Conservation (phyloP, 1,284 basidiomycete genomes). For the Malassezia sp. region DNA sequence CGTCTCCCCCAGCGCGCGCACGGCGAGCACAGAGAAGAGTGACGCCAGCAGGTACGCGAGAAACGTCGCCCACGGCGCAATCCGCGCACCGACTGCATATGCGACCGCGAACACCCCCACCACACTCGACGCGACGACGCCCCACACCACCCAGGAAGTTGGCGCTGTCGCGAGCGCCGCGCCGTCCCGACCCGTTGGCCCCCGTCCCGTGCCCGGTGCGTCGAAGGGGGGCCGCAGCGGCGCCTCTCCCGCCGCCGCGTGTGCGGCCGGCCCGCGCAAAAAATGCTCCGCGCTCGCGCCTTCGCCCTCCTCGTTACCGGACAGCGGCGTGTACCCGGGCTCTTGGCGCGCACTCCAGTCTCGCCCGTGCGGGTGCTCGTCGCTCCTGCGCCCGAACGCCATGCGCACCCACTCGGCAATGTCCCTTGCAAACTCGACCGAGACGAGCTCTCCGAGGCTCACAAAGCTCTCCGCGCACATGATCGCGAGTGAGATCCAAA, state of each 20-base stretch:
- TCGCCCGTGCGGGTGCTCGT: too few species aligned
- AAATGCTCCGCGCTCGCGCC: too few species aligned
- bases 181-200: too few species aligned
- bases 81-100: conserved; percentile 74
- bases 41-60: conserved; percentile 72
- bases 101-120: conserved; percentile 70
- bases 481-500: conserved; percentile 86
- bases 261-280: too few species aligned
- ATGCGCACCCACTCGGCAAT: neutral
- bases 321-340: too few species aligned
- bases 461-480: conserved; percentile 82
- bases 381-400: too few species aligned
- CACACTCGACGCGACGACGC: conserved; percentile 57
- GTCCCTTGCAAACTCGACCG: neutral
- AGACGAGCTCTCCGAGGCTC: conserved; percentile 19
- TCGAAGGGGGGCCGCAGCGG: too few species aligned
- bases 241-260: too few species aligned
- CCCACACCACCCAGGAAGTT: conserved; percentile 61
- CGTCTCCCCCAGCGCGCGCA: conserved; percentile 40
- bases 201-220: too few species aligned
- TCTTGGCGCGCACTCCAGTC: too few species aligned
- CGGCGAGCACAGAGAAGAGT: conserved; percentile 66
- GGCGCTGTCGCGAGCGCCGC: conserved; percentile 71
- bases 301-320: too few species aligned
- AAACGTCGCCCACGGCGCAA: conserved; percentile 84